Evolutionary conservation across 805 yeast genomes (phyloP).

Genomic region (Sugiyamaella americana): DNA sequence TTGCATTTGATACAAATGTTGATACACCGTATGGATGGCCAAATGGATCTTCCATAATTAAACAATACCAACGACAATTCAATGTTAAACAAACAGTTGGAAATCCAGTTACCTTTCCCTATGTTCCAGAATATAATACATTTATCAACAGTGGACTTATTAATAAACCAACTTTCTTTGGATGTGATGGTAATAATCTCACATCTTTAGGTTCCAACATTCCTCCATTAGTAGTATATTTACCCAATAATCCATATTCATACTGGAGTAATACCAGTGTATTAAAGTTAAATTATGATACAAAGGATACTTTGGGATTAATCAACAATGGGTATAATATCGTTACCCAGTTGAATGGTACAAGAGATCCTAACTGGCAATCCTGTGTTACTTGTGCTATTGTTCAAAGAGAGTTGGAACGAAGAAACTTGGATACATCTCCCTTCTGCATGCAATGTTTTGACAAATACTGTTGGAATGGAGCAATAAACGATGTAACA

Average conservation of each 20-base stretch:
- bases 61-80: slow-evolving; percentile 28
- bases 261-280: slow-evolving; percentile 67
- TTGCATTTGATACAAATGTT: slow-evolving; percentile 40
- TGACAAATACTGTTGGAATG: slow-evolving; percentile 73
- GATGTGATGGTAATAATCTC: slow-evolving; percentile 62
- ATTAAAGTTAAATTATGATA: slow-evolving; percentile 56
- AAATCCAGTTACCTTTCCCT: slow-evolving; percentile 10
- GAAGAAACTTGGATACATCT: slow-evolving; percentile 52
- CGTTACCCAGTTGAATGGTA: slow-evolving; percentile 60
- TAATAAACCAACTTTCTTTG: slow-evolving; percentile 68
- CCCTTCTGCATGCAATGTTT: slow-evolving; percentile 73
- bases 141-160: slow-evolving; percentile 17
- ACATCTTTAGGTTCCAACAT: slow-evolving; percentile 39
- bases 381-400: slow-evolving; percentile 83
- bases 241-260: slow-evolving; percentile 65
- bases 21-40: slow-evolving; percentile 34
- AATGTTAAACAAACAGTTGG: slow-evolving; percentile 16
- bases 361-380: slow-evolving; percentile 64
- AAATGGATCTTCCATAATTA: slow-evolving; percentile 25
- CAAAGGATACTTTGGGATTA: slow-evolving; percentile 52
- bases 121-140: slow-evolving; percentile 15
- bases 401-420: slow-evolving; percentile 72
- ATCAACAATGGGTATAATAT: slow-evolving; percentile 74
- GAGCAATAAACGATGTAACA: slow-evolving; percentile 26
- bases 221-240: slow-evolving; percentile 74